Conservation (phyloP, 106 monocot species). For the Amphibolis antarctica region DNA sequence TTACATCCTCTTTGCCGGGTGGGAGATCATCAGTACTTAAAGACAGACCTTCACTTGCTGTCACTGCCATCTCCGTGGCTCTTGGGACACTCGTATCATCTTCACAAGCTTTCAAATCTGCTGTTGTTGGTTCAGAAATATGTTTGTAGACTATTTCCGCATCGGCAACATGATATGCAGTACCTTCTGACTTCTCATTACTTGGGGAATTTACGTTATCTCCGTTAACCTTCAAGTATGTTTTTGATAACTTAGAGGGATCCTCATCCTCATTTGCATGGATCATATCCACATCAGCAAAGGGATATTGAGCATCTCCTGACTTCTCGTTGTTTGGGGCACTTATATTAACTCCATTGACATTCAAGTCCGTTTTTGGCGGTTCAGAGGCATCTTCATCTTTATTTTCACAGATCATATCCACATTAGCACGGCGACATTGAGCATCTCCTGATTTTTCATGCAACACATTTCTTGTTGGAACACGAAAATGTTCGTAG, state of each 20-base stretch:
- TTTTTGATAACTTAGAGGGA: no score
- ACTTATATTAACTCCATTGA: neutral
- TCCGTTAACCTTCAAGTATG: no score
- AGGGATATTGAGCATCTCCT: no score
- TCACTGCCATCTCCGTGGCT: neutral
- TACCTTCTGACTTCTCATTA: no score
- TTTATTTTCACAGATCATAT: neutral
- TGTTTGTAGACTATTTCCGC: no score
- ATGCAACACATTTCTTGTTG: neutral
- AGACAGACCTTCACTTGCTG: neutral
- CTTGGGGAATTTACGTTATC: no score
- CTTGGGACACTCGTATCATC: no score
- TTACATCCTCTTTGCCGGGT: neutral
- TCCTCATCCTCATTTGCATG: no score
- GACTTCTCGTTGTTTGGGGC: neutral
- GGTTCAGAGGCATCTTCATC: neutral
- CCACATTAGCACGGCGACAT: neutral
- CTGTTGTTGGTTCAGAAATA: no score
- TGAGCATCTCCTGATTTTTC: neutral
- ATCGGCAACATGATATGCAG: no score
- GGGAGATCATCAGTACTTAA: neutral
- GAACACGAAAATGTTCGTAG: neutral
- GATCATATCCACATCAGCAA: neutral
- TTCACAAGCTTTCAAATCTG: no score
- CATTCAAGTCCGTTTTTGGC: neutral